phyloP scores from a whole-genome alignment of 192 early-diverging fungal genomes.

The Jimgerdemannia flammicorona region DNA sequence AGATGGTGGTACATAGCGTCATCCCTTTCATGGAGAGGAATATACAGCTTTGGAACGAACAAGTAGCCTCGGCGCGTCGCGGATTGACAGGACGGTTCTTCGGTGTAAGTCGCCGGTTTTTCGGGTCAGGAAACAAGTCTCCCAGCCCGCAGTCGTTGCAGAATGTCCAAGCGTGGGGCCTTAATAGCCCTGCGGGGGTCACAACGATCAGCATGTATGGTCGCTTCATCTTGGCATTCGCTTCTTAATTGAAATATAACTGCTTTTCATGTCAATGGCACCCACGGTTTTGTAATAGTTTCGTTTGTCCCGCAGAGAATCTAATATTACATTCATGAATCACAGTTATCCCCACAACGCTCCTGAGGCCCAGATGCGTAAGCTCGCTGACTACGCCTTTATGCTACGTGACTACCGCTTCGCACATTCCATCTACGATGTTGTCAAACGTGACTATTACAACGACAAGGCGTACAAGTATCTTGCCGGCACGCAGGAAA shows the following conservation, averaged over 20 bases:
- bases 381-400: constrained; percentile 94
- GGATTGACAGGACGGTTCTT: constrained; percentile 89
- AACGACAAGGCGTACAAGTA: constrained; percentile 76
- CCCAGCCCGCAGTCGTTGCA: constrained; percentile 36
- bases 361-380: constrained; percentile 90
- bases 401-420: constrained; percentile 94
- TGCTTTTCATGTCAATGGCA: background rate
- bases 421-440: constrained; percentile 87
- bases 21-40: constrained; percentile 88
- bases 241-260: constrained; percentile 9
- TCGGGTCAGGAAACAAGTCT: constrained; percentile 57
- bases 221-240: constrained; percentile 10
- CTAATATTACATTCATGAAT: constrained; percentile 12
- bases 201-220: constrained; percentile 26
- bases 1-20: constrained; percentile 70
- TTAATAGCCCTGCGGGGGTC: constrained; percentile 27
- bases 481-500: constrained; percentile 78
- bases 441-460: constrained; percentile 80
- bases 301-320: constrained; percentile 17
- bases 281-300: constrained; percentile 1
- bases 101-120: constrained; percentile 78
- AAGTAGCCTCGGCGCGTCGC: constrained; percentile 82
- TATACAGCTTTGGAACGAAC: constrained; percentile 86
- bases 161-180: constrained; percentile 27
- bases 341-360: constrained; percentile 62